Percentiles rank a stretch among this genome's conserved stretches.
phyloP scores from a whole-genome alignment of 2,329 filamentous ascomycete species.

The Teratosphaeria nubilosa region DNA sequence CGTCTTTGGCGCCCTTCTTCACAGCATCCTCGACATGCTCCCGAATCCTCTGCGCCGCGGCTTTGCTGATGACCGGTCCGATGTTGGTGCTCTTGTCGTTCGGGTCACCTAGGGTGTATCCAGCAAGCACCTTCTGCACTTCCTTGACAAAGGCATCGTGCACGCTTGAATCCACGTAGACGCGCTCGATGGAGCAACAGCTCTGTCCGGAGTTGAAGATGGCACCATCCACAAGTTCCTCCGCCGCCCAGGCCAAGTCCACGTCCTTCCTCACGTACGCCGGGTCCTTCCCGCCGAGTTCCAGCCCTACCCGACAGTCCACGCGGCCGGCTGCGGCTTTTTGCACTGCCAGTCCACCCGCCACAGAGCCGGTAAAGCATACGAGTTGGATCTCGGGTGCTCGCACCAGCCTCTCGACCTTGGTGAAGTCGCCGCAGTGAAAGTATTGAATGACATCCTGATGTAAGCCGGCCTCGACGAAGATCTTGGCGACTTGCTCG shows the following conservation, averaged over 20 bases:
- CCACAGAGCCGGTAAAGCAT: conserved; percentile 90
- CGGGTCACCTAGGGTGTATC: conserved; percentile 83
- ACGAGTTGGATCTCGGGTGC: conserved; percentile 68
- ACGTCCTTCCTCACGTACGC: conserved; percentile 82
- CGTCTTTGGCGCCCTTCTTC: conserved; percentile 71
- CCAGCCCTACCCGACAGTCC: conserved; percentile 69
- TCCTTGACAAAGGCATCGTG: conserved; percentile 74
- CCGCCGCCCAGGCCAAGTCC: conserved; percentile 80
- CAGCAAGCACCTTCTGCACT: conserved; percentile 63
- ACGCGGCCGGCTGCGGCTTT: conserved; percentile 74
- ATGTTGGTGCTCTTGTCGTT: conserved; percentile 68
- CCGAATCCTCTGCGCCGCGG: conserved; percentile 65
- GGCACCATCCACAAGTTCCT: conserved; percentile 90
- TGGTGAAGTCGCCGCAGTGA: conserved; percentile 69
- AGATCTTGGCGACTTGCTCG: conserved; percentile 70
- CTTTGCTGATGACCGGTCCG: conserved; percentile 78
- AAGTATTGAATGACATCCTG: conserved; percentile 82
- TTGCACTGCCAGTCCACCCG: conserved; percentile 76
- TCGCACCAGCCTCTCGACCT: conserved; percentile 69
- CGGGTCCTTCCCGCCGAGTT: conserved; percentile 90
- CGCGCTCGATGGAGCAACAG: conserved; percentile 83
- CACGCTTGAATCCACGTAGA: conserved; percentile 80
- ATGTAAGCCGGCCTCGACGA: conserved; percentile 71
- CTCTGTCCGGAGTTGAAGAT: conserved; percentile 98
- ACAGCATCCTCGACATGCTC: conserved; percentile 74